These are phyloP conservation scores for Phytophthora fragariaefolia DNA, from an alignment of 352 stramenopile genomes.

Conservation along the genomic window DNA sequence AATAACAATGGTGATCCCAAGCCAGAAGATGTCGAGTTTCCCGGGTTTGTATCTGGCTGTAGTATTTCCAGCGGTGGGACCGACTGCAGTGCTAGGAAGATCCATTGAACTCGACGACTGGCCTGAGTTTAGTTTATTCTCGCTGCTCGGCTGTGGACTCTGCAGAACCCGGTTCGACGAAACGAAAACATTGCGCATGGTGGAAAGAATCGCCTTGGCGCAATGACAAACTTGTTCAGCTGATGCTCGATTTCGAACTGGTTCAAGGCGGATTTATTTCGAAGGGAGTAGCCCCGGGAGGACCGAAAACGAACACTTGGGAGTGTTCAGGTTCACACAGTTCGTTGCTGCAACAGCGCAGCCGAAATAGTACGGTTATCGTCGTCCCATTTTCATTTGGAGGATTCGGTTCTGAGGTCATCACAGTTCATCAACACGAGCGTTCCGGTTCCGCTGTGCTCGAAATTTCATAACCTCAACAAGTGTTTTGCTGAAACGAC, in stretches of 20 bases:
- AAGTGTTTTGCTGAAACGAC: too few species aligned
- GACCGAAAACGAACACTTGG: background rate
- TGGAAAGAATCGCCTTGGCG: background rate
- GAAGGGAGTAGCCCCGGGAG: background rate
- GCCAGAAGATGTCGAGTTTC: conserved; percentile 25
- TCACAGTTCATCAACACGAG: too few species aligned
- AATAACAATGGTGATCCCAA: conserved; percentile 19
- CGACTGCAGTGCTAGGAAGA: background rate
- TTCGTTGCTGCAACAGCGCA: too few species aligned
- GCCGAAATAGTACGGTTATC: too few species aligned
- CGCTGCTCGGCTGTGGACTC: background rate
- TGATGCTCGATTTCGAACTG: background rate
- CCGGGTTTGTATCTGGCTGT: conserved; percentile 12
- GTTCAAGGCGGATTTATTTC: background rate
- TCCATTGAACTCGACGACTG: background rate
- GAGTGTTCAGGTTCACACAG: too few species aligned
- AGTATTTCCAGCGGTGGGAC: background rate
- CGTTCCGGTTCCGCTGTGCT: too few species aligned
- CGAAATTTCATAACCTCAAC: too few species aligned
- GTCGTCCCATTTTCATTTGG: too few species aligned
- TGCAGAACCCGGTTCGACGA: background rate
- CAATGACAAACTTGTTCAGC: background rate
- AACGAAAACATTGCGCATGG: background rate
- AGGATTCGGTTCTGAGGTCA: too few species aligned
- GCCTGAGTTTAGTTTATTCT: background rate